Conservation (phyloP, 176 grass and related monocot genomes). For the Hyparrhenia diplandra region DNA sequence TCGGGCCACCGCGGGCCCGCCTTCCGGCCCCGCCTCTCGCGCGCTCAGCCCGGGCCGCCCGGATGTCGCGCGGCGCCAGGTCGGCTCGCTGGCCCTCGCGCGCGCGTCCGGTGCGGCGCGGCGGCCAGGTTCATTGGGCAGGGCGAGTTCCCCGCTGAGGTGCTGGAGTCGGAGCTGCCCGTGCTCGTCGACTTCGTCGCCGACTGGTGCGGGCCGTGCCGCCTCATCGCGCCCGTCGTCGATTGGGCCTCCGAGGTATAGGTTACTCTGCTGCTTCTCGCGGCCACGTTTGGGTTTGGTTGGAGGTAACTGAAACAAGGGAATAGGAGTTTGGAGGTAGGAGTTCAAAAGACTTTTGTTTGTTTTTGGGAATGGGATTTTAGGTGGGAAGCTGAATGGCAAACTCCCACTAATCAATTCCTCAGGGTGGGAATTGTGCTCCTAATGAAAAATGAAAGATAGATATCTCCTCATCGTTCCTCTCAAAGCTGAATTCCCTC, state of each 20-base stretch:
- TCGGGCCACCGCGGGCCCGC: background rate
- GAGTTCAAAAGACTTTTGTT: too few species aligned
- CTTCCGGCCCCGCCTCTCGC: background rate
- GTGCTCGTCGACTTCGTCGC: constrained; percentile 98
- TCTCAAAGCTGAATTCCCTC: too few species aligned
- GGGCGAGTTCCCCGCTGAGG: constrained; percentile 68
- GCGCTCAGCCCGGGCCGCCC: background rate
- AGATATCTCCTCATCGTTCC: too few species aligned
- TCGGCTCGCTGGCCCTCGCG: constrained; percentile 12
- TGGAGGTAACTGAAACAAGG: too few species aligned
- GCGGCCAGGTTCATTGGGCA: constrained; percentile 46
- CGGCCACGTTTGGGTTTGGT: too few species aligned
- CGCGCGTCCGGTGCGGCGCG: constrained; percentile 52
- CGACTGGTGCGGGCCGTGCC: constrained; percentile 96
- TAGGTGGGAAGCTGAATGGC: too few species aligned
- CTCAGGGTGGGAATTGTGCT: too few species aligned
- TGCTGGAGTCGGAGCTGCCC: constrained; percentile 74
- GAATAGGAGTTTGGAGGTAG: too few species aligned
- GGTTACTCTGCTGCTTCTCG: background rate
- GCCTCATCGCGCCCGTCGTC: constrained; percentile 69
- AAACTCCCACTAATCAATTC: too few species aligned
- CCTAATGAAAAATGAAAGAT: too few species aligned
- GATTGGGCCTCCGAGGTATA: constrained; percentile 81
- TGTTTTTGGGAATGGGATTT: too few species aligned
- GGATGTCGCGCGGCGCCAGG: constrained; percentile 10